These are phyloP conservation scores for Lophiostoma macrostomum DNA, from an alignment of 495 filamentous ascomycete genomes.

Conservation along the genomic window DNA sequence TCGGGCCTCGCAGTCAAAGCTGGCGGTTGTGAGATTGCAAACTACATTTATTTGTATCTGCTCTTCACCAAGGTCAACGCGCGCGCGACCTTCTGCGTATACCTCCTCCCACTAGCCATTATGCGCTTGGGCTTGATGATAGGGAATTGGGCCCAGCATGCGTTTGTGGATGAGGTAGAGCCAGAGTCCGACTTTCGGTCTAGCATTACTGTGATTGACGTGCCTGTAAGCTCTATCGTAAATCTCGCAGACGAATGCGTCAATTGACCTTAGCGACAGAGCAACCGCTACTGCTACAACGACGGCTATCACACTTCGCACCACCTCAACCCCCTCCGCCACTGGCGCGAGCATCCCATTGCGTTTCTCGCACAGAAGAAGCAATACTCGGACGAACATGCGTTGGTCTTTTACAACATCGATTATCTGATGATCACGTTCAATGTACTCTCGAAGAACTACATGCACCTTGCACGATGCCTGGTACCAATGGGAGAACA, in stretches of 20 bases:
- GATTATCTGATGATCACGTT: constrained; percentile 69
- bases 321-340: constrained; percentile 67
- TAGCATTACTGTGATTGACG: constrained; percentile 71
- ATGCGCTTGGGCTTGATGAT: constrained; percentile 67
- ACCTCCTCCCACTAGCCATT: constrained; percentile 57
- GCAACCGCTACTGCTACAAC: constrained; percentile 72
- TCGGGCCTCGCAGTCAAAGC: constrained; percentile 49
- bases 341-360: constrained; percentile 71
- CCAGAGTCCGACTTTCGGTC: constrained; percentile 67
- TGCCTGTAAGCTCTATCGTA: constrained; percentile 51
- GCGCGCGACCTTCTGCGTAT: constrained; percentile 55
- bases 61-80: constrained; percentile 48
- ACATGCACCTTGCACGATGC: constrained; percentile 58
- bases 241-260: neutral
- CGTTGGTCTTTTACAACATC: constrained; percentile 68
- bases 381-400: constrained; percentile 56
- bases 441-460: constrained; percentile 59
- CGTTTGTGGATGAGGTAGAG: constrained; percentile 65
- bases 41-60: constrained; percentile 49
- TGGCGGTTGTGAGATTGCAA: constrained; percentile 55
- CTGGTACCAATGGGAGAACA: constrained; percentile 69
- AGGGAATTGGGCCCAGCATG: constrained; percentile 75
- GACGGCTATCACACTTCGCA: constrained; percentile 78
- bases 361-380: constrained; percentile 62
- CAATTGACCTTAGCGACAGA: constrained; percentile 40